Base-by-base conservation (phyloP, 495 filamentous ascomycete species). In the Neurospora sp. region DNA sequence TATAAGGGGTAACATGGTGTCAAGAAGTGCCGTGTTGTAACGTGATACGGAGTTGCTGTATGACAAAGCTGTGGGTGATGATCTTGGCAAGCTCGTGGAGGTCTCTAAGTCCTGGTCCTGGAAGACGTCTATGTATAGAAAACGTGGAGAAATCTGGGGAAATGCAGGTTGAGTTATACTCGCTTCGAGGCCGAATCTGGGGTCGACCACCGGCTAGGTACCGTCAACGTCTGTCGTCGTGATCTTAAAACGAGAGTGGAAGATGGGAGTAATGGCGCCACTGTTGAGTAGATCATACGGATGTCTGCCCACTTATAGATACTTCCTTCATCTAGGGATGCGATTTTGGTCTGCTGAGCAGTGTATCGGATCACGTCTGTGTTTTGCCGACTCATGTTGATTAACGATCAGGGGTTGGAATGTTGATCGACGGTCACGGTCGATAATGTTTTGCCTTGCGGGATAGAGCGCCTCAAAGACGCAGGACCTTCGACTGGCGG, bases 101-200 rank as follows among this genome's bases (percentile, higher is more conserved):
- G 16, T 5, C 9, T 8, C 62, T 23, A 69, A 39, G 73, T 54
- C 72, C 73, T 40, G 72, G 73, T 42, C 16, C 44, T 69, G 0
- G 37, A 62, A 31, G 27, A 20, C 38, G 60, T 71, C 60, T 27
- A 54, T 27, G 46, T 54, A 27, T 54, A 54, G 20, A 72, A 73
- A 74, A 75, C 76, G 76, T 54, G 77, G 76, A 74, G 72, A 71
- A 77, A 39, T 79, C 78, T 75, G 76, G 78, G 79, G 78, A 78
- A 79, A 75, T 75, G 72, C 76, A 79, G 72, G 10, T 70, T 60
- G 72, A 75, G 73, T 76, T 80, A 80, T 79, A 78, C 49, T 77
- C 72, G 72, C 35, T 69, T 72, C 0, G 46, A 23, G 31, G 39
- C 60, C 60, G 41, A 44, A 72, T 74, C 37, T 69, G 42, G 54